phyloP scores from a whole-genome alignment of 1,139 yeast genomes.

The Diutina siamensis region DNA sequence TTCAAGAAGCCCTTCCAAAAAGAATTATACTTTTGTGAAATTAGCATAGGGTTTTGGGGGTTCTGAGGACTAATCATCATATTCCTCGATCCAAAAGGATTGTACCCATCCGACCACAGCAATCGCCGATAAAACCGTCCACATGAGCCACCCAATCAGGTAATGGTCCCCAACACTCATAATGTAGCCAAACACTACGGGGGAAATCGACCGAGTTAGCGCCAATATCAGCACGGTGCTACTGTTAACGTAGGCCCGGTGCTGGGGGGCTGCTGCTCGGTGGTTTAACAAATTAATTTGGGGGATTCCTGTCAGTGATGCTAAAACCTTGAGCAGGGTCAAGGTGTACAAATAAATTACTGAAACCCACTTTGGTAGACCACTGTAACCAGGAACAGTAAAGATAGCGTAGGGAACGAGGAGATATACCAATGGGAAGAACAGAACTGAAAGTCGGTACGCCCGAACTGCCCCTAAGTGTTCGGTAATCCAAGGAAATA shows the following conservation, averaged over 20 bases:
- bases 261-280: slow-evolving; percentile 15
- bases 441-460: slow-evolving; percentile 10
- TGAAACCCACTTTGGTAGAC: slow-evolving; percentile 10
- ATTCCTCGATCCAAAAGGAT: neutral
- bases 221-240: slow-evolving; percentile 15
- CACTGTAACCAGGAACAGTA: slow-evolving; percentile 10
- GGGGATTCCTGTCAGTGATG: slow-evolving; percentile 12
- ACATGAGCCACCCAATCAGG: slow-evolving; percentile 37
- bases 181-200: slow-evolving; percentile 35
- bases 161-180: slow-evolving; percentile 37
- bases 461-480: slow-evolving; percentile 11
- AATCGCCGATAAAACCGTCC: slow-evolving; percentile 29
- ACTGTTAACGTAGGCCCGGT: slow-evolving; percentile 17
- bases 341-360: slow-evolving; percentile 11
- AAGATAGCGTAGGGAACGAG: slow-evolving; percentile 11
- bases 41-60: neutral
- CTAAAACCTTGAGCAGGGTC: slow-evolving; percentile 11
- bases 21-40: too few relatives aligned
- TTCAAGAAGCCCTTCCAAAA: too few relatives aligned
- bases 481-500: slow-evolving; percentile 11
- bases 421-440: slow-evolving; percentile 11
- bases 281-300: slow-evolving; percentile 15
- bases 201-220: slow-evolving; percentile 15
- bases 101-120: slow-evolving; percentile 2
- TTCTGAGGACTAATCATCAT: neutral